A percentile compares a stretch with the other conserved stretches of the same genome.
These are phyloP conservation scores for Ceratobasidium sp. DNA, from an alignment of 1,284 basidiomycete species.

Conservation along the genomic window DNA sequence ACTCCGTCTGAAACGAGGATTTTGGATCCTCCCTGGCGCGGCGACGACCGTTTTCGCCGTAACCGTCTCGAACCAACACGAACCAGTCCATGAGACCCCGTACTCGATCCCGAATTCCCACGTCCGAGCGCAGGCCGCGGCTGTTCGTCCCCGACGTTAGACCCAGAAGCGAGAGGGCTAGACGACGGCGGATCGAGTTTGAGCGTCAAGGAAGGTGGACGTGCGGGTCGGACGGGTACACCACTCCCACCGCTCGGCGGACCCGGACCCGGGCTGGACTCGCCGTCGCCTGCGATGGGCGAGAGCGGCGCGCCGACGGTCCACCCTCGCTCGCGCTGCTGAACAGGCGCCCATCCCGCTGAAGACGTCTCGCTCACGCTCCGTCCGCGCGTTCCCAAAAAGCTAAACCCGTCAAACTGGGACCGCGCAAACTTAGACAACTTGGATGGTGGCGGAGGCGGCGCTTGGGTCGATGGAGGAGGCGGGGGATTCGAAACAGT, in stretches of 20 bases:
- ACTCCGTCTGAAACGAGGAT: neutral
- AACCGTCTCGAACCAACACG: constrained; percentile 17
- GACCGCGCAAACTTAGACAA: constrained; percentile 33
- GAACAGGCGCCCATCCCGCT: neutral
- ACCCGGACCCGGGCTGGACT: neutral
- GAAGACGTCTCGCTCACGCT: constrained; percentile 26
- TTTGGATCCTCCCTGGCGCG: constrained; percentile 23
- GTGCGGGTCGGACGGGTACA: constrained; percentile 26
- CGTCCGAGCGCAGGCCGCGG: neutral
- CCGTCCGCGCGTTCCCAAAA: constrained; percentile 25
- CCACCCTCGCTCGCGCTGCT: constrained; percentile 26
- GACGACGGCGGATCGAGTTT: neutral
- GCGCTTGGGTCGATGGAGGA: neutral
- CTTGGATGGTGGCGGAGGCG: neutral
- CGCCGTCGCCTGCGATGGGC: constrained; percentile 14
- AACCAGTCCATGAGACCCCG: constrained; percentile 15
- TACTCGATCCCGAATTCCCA: constrained; percentile 27
- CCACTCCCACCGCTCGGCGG: neutral
- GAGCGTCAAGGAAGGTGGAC: constrained; percentile 29
- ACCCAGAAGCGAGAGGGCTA: neutral
- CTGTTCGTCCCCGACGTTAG: constrained; percentile 6
- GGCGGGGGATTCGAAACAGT: neutral
- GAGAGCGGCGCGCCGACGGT: constrained; percentile 15
- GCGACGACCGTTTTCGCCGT: constrained; percentile 33
- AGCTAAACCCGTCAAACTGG: constrained; percentile 27